Conservation (phyloP, 2,329 filamentous ascomycete genomes). For the Aspergillus pseudoviridinutans region DNA sequence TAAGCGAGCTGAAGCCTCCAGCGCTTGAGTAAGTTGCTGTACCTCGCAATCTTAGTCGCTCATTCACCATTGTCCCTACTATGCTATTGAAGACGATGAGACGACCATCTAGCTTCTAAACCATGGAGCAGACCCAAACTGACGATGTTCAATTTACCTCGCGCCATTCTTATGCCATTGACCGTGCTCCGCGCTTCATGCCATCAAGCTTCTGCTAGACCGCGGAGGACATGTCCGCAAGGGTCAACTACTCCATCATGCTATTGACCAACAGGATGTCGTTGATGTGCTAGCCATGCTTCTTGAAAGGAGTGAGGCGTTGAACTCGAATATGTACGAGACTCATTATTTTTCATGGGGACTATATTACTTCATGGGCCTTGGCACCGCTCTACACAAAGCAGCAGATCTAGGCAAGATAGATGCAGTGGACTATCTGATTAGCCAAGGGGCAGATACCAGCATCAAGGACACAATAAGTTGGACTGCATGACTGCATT, state of each 20-base stretch:
- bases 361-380: slow-evolving; percentile 16
- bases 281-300: slow-evolving; percentile 16
- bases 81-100: slow-evolving; percentile 17
- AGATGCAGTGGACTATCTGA: slow-evolving; percentile 17
- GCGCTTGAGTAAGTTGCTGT: slow-evolving; percentile 16
- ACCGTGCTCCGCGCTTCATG: slow-evolving; percentile 12
- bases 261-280: slow-evolving; percentile 12
- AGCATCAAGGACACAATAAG: slow-evolving; percentile 17
- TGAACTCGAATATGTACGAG: slow-evolving; percentile 19
- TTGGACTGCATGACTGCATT: slow-evolving; percentile 15
- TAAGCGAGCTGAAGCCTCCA: slow-evolving; percentile 14
- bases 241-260: slow-evolving; percentile 22
- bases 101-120: slow-evolving; percentile 24
- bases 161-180: slow-evolving; percentile 21
- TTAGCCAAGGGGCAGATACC: slow-evolving; percentile 15
- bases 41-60: slow-evolving; percentile 2
- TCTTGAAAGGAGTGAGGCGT: slow-evolving; percentile 13
- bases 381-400: slow-evolving; percentile 21
- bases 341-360: slow-evolving; percentile 16
- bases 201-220: slow-evolving; percentile 18
- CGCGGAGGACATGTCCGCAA: slow-evolving; percentile 15
- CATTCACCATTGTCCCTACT: slow-evolving; percentile 9
- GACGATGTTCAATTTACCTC: slow-evolving; percentile 18
- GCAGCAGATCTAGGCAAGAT: slow-evolving; percentile 16
- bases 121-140: slow-evolving; percentile 24